Conservation (phyloP, 78 protist species). For the Abeoforma whisleri region DNA sequence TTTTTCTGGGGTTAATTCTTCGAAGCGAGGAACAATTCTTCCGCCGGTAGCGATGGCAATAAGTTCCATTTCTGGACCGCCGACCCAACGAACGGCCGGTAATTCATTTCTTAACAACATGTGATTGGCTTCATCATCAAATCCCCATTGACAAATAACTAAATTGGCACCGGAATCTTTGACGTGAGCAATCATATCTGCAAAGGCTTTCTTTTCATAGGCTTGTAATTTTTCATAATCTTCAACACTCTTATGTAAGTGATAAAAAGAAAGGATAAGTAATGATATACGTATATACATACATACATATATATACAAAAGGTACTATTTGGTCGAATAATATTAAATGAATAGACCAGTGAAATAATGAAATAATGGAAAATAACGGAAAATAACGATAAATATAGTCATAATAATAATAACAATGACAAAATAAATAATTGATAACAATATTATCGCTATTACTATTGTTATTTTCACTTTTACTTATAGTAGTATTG, state of each 20-base stretch:
- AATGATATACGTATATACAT: too few species aligned
- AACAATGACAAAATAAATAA: too few species aligned
- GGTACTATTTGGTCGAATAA: too few species aligned
- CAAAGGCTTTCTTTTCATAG: conserved; percentile 79
- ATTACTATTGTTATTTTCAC: conserved; percentile 43
- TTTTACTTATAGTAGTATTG: neutral
- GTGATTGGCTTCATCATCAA: conserved; percentile 99
- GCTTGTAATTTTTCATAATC: conserved; percentile 72
- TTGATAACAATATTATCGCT: too few species aligned
- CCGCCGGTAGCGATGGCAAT: conserved; percentile 99
- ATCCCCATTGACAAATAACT: conserved; percentile 99
- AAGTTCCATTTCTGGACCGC: conserved; percentile 96
- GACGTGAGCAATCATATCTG: conserved; percentile 69
- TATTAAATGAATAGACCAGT: too few species aligned
- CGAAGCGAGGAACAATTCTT: conserved; percentile 98
- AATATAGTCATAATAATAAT: too few species aligned
- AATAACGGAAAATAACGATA: too few species aligned
- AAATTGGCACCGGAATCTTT: conserved; percentile 91
- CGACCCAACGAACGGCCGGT: conserved; percentile 99
- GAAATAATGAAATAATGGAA: too few species aligned
- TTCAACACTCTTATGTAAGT: too few species aligned
- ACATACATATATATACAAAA: too few species aligned
- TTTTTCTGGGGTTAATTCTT: conserved; percentile 89
- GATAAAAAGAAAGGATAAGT: too few species aligned
- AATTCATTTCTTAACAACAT: conserved; percentile 85